Conservation (phyloP, 2,329 filamentous ascomycete species). For the Zasmidium cellare region DNA sequence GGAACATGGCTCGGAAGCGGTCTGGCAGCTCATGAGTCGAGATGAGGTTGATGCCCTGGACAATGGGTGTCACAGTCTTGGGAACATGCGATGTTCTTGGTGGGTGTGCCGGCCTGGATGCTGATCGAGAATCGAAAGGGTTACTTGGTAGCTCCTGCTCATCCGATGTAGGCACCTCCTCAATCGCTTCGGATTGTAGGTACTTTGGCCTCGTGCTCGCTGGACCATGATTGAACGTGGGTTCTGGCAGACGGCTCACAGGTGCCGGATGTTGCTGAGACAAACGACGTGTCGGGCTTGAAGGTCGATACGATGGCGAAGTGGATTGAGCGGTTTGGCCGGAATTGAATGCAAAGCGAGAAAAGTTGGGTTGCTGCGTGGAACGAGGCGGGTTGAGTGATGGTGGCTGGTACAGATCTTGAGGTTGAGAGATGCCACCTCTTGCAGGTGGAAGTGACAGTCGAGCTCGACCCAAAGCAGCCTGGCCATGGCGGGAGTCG, state of each 20-base stretch:
- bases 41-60: constrained; percentile 63
- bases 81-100: not conserved
- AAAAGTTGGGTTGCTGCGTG: not conserved
- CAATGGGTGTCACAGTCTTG: constrained; percentile 36
- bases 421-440: not conserved
- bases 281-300: not conserved
- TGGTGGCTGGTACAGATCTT: not conserved
- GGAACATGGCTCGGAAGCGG: constrained; percentile 67
- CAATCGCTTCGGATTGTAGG: not conserved
- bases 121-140: not conserved
- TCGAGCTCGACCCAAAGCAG: constrained; percentile 35
- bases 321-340: not conserved
- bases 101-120: not conserved
- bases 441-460: constrained; percentile 36
- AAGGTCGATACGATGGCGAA: not conserved
- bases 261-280: not conserved
- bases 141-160: not conserved
- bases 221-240: not conserved
- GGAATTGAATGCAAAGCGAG: constrained; percentile 4
- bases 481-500: constrained; percentile 36
- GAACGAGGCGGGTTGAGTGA: not conserved
- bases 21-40: constrained; percentile 65
- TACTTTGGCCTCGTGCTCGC: not conserved
- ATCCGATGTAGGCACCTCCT: not conserved
- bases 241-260: not conserved